A percentile compares a stretch with the other conserved stretches of the same genome.
Conservation (phyloP, 768 basidiomycete genomes). For the Trametes sanguinea region DNA sequence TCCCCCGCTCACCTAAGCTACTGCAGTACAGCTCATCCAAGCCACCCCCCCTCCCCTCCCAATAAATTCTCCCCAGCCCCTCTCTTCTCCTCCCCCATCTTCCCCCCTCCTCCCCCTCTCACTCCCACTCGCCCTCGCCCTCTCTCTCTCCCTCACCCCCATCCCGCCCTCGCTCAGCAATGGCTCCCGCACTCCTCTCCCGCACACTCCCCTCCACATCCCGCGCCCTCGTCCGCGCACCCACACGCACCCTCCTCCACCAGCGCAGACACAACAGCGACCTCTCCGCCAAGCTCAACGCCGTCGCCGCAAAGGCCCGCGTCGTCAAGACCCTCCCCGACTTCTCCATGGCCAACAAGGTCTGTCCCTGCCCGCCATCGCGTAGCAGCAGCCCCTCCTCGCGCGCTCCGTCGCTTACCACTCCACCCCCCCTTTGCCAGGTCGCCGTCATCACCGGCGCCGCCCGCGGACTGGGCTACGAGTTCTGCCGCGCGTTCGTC, state of each 20-base stretch:
- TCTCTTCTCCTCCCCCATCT: slow-evolving; percentile 20
- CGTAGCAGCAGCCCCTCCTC: background rate
- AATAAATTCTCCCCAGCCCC: slow-evolving; percentile 23
- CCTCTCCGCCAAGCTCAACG: slow-evolving; percentile 19
- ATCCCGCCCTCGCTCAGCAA: slow-evolving; percentile 34
- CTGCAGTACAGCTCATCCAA: slow-evolving; percentile 8
- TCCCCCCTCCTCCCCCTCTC: slow-evolving; percentile 20
- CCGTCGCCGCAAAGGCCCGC: slow-evolving; percentile 27
- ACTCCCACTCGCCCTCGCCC: slow-evolving; percentile 17
- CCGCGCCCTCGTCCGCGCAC: slow-evolving; percentile 17
- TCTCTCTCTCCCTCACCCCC: slow-evolving; percentile 9
- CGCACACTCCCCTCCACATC: slow-evolving; percentile 26
- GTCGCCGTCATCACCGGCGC: slow-evolving; percentile 93
- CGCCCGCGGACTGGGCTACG: slow-evolving; percentile 86
- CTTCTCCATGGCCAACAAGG: slow-evolving; percentile 82
- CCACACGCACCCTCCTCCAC: too few species aligned
- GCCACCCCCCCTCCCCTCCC: slow-evolving; percentile 6
- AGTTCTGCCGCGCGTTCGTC: slow-evolving; percentile 89
- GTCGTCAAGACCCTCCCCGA: slow-evolving; percentile 59
- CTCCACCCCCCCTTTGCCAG: slow-evolving; percentile 38
- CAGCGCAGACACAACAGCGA: slow-evolving; percentile 23
- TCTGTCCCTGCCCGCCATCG: slow-evolving; percentile 27
- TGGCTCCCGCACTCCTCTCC: slow-evolving; percentile 28
- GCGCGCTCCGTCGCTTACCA: slow-evolving; percentile 8
- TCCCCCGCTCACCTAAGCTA: background rate